These are phyloP conservation scores for Benincasa hispida DNA, from an alignment of 306 rosid genomes.

Conservation along the genomic window DNA sequence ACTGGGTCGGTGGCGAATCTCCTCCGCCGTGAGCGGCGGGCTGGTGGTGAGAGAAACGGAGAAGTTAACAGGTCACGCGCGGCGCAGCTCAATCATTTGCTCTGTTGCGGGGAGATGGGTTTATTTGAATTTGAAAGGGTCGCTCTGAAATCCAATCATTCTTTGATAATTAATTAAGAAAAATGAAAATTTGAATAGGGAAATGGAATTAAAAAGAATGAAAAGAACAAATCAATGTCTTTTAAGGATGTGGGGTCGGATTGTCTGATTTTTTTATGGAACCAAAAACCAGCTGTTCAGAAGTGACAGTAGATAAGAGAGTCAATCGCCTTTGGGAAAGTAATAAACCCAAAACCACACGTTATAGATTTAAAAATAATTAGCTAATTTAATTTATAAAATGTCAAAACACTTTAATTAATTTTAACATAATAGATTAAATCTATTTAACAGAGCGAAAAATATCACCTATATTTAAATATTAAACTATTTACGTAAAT, in stretches of 20 bases:
- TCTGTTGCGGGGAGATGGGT: neutral
- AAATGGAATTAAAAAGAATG: neutral
- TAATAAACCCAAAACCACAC: neutral
- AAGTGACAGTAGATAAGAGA: slow-evolving; percentile 1
- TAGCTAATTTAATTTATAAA: too few species aligned
- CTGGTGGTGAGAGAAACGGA: neutral
- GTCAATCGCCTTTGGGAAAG: neutral
- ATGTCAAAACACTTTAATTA: too few species aligned
- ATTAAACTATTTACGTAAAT: too few species aligned
- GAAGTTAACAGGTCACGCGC: slow-evolving; percentile 14
- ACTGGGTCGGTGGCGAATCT: neutral
- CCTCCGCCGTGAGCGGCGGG: neutral
- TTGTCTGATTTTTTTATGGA: neutral
- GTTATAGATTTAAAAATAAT: neutral
- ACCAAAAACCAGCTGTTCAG: slow-evolving; percentile 7
- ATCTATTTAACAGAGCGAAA: too few species aligned
- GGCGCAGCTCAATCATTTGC: neutral
- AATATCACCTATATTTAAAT: too few species aligned
- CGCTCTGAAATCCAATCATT: neutral
- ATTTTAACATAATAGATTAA: too few species aligned
- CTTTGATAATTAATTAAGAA: neutral
- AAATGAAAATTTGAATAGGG: neutral
- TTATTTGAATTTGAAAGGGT: neutral
- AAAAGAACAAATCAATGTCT: slow-evolving; percentile 4
- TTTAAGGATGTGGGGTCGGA: neutral